Evolutionary conservation across 1,284 basidiomycete genomes (phyloP), one percentile per base, ranked within the genome.

Genomic region (Ceratorhiza oryzae-sativae): DNA sequence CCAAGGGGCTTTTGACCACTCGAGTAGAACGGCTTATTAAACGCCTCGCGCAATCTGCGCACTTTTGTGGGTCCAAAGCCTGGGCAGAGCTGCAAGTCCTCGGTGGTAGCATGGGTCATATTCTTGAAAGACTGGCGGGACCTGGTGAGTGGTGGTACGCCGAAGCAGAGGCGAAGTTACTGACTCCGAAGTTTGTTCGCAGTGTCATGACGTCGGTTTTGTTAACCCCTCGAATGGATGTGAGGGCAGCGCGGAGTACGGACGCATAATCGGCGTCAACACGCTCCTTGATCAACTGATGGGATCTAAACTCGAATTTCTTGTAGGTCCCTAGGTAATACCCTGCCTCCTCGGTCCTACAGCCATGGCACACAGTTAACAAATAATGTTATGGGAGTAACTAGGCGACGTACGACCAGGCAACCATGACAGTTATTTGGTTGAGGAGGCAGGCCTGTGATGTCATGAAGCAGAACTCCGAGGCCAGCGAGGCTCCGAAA

Each of bases 161-260:
- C 42, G 4, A 48, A 41, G 27, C 23, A 30, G 27, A 46, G 36
- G 61, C 20, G 34, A n/a, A 9, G 9, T 36, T n/a, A 84, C 91
- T 75, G 82, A 97, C 95, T 20, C 95, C 95, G 77, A 97, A 91
- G n/a, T 93, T 90, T 0, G 91, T 90, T n/a, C 92, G 86, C 30
- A 99, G 82, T 0, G 96, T 97, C 80, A 95, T 89, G 0, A 97
- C 95, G 78, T 99, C 97, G 0, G 97, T 98, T 84, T 97, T 98
- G 82, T 99, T 99, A 72, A 99, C 91, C 76, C 94, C 95, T 77
- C 88, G 91, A 75, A 98, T 92, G 75, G 88, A 90, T 0, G 97
- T 99, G 41, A 99, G 83, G 0, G 93, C 87, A n/a, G 89, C 88
- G 46, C 92, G 91, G 13, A 98, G 81, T 77, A 95, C 86, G 4